Base-by-base conservation (phyloP, 768 basidiomycete genomes). In the Hypholoma sublateritium region DNA sequence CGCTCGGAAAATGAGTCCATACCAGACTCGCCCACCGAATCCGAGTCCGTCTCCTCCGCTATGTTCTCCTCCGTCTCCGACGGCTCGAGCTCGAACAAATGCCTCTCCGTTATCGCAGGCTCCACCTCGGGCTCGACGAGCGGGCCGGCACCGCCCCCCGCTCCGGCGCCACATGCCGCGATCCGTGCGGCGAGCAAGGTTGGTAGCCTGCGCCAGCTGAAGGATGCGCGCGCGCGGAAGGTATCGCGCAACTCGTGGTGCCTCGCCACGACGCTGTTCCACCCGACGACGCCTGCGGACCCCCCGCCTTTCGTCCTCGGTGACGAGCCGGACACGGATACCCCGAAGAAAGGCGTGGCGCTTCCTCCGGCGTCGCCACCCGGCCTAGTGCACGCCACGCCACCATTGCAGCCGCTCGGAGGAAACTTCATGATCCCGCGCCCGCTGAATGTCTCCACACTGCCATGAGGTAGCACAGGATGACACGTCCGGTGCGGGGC, bases 21-120 rank as follows among this genome's bases (percentile, higher is more conserved):
- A 21, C 65, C 69, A 16, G 66, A 62, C 25, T 71, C 69, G 5
- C 69, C 68, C 2, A 66, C 65, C 22, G 65, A 67, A 50, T 67
- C 68, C 47, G 61, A 63, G 19, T 60, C 60, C n/a, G 64, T 66
- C 12, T 55, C 64, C 3, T 72, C 71, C 8, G 61, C 69, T 19
- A 44, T 67, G 44, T 67, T 69, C 56, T 72, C 70, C 1, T 67
- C 70, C 11, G 50, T 63, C 11, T 72, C 56, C 16, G 50, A 37
- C 41, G 34, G 50, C 17, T 57, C 56, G 19, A 39, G 41, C 32
- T 57, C 56, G 14, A 19, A 58, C 32, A 42, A 47, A 44, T 17
- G 43, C 53, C 16, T 52, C 41, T 22, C 54, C 12, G 28, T 45
- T 14, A 56, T 48, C 46, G 55, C 53, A 24, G 53, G 57, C 52